Base-by-base conservation (phyloP, 2,329 filamentous ascomycete genomes). In the Aspergillus tamarii region DNA sequence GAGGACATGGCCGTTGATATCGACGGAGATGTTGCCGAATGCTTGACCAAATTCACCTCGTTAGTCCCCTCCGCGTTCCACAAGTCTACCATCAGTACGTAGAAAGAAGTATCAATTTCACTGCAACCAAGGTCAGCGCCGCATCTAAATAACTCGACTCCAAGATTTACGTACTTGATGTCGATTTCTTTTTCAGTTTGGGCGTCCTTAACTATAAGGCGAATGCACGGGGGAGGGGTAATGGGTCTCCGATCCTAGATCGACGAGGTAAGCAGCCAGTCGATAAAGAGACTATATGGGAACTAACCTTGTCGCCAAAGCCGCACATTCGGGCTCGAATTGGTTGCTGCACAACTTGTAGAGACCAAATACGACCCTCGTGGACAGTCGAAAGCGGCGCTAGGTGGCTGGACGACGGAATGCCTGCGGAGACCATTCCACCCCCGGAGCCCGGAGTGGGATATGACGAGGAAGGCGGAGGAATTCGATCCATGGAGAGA, bases 271-370 rank as follows among this genome's bases (percentile, higher is more conserved):
- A 36, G 32, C 11, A 9, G 19, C 21, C 10, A 9, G 55, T 70
- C 54, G 67, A 63, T 36, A 52, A 55, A 54, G 19, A 36, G 23
- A 23, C 34, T 23, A 26, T 32, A 11, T 16, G 23, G 57, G 60
- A 41, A 71, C 82, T 62, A 81, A 95, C 92, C 86, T 98, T 99
- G 83, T 99, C 95, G 66, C 95, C 95, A 81, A 98, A 99, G 9
- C 95, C 95, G 82, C 95, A 99, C 95, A 98, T 98, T 66, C 95
- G 91, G 69, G 95, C 95, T 72, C 95, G 89, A 72, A 92, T 86
- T 57, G 95, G 95, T 78, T 98, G 93, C 81, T 99, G 95, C 69
- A 92, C 89, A 64, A 97, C 92, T 69, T 89, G 84, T 57, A 97
- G 85, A 66, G 89, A 91, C 77, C 78, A 83, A 50, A 78, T 78